Evolutionary conservation across 1,139 yeast species (phyloP).

Genomic region (Geotrichum australiense): DNA sequence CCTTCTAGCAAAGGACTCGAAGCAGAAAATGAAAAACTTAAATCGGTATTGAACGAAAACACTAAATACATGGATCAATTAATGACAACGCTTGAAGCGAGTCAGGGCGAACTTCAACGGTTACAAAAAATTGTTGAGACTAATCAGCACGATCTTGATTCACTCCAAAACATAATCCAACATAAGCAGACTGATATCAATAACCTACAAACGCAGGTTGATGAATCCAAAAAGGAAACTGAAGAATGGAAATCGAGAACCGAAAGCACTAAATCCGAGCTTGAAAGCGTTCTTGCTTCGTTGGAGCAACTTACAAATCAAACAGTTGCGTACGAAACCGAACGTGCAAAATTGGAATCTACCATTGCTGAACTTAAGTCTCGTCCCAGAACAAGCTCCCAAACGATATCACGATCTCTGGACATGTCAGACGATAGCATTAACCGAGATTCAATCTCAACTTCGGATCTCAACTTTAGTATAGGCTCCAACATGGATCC

Average conservation of each 20-base stretch:
- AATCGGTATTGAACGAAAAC: too few relatives aligned
- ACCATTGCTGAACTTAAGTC: conserved; percentile 24
- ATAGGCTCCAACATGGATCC: conserved; percentile 17
- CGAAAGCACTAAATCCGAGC: conserved; percentile 30
- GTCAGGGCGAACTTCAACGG: too few relatives aligned
- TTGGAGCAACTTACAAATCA: conserved; percentile 35
- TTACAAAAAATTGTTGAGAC: too few relatives aligned
- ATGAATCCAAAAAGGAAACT: conserved; percentile 25
- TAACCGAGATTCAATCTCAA: too few relatives aligned
- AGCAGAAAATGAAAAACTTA: too few relatives aligned
- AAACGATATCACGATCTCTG: too few relatives aligned
- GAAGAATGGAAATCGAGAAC: conserved; percentile 31
- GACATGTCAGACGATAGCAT: conserved; percentile 15
- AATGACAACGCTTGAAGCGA: too few relatives aligned
- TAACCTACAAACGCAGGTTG: conserved; percentile 28
- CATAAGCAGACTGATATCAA: too few relatives aligned
- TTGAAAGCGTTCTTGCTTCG: conserved; percentile 30
- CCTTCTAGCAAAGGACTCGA: too few relatives aligned
- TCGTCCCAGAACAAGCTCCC: conserved; percentile 22
- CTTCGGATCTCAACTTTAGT: conserved; percentile 1
- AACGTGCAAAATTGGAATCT: conserved; percentile 28
- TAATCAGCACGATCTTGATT: too few relatives aligned
- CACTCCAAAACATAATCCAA: too few relatives aligned
- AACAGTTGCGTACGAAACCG: conserved; percentile 35
- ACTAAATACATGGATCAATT: too few relatives aligned